These are phyloP conservation scores for Pseudomonodictys pantanalensis DNA, from an alignment of 495 filamentous ascomycete species.

Conservation along the genomic window DNA sequence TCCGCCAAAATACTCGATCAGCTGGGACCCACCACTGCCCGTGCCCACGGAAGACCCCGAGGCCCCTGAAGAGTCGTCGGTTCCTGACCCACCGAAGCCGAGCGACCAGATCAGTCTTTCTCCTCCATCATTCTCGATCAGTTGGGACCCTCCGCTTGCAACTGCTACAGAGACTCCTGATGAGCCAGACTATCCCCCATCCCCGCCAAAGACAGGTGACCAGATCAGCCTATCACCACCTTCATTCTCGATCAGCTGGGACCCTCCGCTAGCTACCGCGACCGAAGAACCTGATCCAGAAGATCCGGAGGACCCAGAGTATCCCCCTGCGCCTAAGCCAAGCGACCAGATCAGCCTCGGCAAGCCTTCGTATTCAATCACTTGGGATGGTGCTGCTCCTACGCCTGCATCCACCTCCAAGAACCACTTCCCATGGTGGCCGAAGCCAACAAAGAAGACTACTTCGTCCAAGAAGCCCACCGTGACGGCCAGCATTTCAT, in stretches of 20 bases:
- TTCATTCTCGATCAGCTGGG: background rate
- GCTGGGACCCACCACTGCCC: constrained; percentile 1
- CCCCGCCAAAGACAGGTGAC: constrained; percentile 4
- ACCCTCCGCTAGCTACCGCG: background rate
- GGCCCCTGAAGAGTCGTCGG: background rate
- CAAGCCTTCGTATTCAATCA: constrained; percentile 1
- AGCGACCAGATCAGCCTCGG: constrained; percentile 3
- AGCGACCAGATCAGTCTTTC: constrained; percentile 1
- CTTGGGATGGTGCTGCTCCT: no score
- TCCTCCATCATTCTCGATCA: background rate
- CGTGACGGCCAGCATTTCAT: constrained; percentile 1
- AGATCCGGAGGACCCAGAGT: background rate
- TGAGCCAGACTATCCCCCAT: background rate
- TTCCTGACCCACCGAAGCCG: background rate
- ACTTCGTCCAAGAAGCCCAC: background rate
- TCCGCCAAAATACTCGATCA: constrained; percentile 6
- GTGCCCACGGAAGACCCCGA: background rate
- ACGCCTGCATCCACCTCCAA: background rate
- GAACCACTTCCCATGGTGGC: background rate
- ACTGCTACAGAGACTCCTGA: background rate
- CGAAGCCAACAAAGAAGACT: constrained; percentile 1
- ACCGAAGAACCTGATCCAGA: background rate
- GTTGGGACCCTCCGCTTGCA: background rate
- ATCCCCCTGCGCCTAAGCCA: background rate
- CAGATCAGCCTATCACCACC: background rate